phyloP scores from a whole-genome alignment of 225 moss, liverwort and hornwort species.

The Takakia lepidozioides region DNA sequence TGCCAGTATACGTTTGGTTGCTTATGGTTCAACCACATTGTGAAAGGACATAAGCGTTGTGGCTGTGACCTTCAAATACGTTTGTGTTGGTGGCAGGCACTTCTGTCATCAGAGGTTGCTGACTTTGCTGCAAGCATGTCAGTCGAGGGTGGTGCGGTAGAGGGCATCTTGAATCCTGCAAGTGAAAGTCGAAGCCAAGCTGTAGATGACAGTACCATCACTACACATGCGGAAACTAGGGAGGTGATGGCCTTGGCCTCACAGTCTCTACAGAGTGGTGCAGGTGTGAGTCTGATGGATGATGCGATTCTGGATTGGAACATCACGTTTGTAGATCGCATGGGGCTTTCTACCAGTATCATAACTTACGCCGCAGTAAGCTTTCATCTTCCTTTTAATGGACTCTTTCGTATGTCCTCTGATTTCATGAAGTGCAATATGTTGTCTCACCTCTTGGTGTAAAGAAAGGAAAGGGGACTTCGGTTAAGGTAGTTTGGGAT shows the following conservation, averaged over 20 bases:
- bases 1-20: no score
- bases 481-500: no score
- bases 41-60: no score
- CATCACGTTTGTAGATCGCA: constrained; percentile 21
- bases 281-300: constrained; percentile 12
- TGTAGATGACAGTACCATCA: constrained; percentile 5
- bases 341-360: constrained; percentile 16
- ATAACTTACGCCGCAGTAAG: constrained; percentile 40
- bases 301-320: constrained; percentile 28
- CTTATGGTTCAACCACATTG: no score
- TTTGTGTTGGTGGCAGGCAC: constrained; percentile 24
- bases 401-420: no score
- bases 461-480: no score
- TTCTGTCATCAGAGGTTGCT: constrained; percentile 30
- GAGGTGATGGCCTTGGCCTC: constrained; percentile 19
- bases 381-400: not conserved
- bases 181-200: constrained; percentile 34
- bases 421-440: no score
- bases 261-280: constrained; percentile 18
- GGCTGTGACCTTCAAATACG: no score
- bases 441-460: no score
- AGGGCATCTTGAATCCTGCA: constrained; percentile 36
- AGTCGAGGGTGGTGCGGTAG: constrained; percentile 31
- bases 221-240: constrained; percentile 17
- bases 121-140: constrained; percentile 27